phyloP scores from a whole-genome alignment of 148 eudicot genomes.

The Persicaria tinctoria region DNA sequence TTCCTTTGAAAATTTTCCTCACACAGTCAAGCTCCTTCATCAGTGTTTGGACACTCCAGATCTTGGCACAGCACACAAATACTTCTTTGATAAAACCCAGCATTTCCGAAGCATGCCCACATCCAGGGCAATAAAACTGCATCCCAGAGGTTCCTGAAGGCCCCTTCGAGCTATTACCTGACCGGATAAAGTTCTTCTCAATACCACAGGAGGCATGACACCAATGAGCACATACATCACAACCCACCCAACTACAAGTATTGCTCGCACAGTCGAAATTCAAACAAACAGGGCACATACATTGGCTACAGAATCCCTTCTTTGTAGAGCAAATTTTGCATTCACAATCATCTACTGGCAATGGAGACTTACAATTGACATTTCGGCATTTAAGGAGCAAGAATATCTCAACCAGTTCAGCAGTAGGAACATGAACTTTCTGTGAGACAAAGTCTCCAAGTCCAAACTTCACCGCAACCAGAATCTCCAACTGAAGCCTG shows the following conservation, averaged over 20 bases:
- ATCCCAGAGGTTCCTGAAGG: conserved; percentile 50
- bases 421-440: conserved; percentile 26
- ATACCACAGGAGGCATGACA: conserved; percentile 75
- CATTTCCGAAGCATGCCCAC: conserved; percentile 85
- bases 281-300: conserved; percentile 78
- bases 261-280: conserved; percentile 73
- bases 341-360: conserved; percentile 86
- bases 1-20: conserved; percentile 52
- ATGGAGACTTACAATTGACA: conserved; percentile 47
- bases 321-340: conserved; percentile 80
- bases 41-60: conserved; percentile 49
- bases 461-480: conserved; percentile 65
- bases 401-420: conserved; percentile 62
- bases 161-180: conserved; percentile 57
- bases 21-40: conserved; percentile 87
- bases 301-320: conserved; percentile 80
- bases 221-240: conserved; percentile 88
- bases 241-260: conserved; percentile 91
- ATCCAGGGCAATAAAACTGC: conserved; percentile 80
- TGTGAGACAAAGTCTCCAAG: conserved; percentile 45
- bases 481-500: conserved; percentile 52
- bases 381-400: conserved; percentile 60
- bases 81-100: conserved; percentile 83
- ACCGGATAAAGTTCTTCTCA: conserved; percentile 53
- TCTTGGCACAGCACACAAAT: conserved; percentile 52